Conservation (phyloP, 768 basidiomycete genomes). For the Favolaschia claudopus region DNA sequence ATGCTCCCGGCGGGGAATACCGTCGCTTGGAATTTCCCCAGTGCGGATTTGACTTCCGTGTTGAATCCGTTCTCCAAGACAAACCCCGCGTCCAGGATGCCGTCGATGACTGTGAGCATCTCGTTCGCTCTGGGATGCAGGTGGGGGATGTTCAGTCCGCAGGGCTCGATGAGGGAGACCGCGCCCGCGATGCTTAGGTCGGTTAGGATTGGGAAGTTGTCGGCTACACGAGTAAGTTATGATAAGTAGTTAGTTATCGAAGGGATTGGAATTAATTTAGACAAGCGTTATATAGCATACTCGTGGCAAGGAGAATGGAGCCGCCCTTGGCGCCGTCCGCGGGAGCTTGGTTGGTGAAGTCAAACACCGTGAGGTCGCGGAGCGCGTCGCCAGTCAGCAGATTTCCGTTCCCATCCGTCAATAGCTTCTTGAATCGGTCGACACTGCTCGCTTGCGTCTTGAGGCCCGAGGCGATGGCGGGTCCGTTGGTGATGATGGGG, state of each 20-base stretch:
- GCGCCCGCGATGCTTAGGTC: background rate
- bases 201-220: too few relatives aligned
- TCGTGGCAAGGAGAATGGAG: background rate
- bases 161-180: constrained; percentile 6
- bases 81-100: too few relatives aligned
- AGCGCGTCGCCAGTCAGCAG: background rate
- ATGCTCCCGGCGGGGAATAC: background rate
- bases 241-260: too few relatives aligned
- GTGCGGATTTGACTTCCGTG: background rate
- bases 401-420: constrained; percentile 8
- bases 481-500: background rate
- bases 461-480: constrained; percentile 3
- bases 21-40: background rate
- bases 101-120: background rate
- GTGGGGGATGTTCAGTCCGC: constrained; percentile 1
- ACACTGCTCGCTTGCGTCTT: background rate
- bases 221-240: too few relatives aligned
- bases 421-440: constrained; percentile 12
- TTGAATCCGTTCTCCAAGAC: too few relatives aligned
- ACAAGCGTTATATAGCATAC: too few relatives aligned
- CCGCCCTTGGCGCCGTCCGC: background rate
- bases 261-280: too few relatives aligned
- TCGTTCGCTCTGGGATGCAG: background rate
- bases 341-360: background rate
- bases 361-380: too few relatives aligned